Evolutionary conservation across 345 rosid genomes (phyloP), one percentile per base, ranked within the genome.

Genomic region (Corchorus capsularis): DNA sequence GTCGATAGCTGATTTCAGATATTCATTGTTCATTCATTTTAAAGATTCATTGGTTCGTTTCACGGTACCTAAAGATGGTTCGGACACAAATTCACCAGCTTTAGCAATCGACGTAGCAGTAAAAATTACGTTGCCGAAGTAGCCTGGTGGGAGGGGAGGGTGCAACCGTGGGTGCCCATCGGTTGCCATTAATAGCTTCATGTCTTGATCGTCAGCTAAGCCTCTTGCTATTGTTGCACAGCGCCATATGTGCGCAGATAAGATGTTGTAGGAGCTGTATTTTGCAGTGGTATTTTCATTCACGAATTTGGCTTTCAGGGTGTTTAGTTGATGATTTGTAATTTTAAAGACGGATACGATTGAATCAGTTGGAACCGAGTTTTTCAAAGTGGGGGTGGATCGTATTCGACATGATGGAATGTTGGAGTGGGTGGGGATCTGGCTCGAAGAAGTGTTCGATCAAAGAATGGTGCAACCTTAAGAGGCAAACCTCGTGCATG

Each of bases 1-100:
- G 66, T 83, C 89, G 20, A 85, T 67, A 1, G 83, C 78, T 34
- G 88, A 88, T 55, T 89, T 85, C 77, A 90, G 46, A 72, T 90
- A 85, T 34, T 64, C 67, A 49, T 85, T 79, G 17, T 83, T 72
- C 73, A 71, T 77, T 47, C 74, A 61, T 59, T 34, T 79, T 32
- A 81, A 41, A 43, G 72, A 78, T 39, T 22, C 37, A 27, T 77
- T 81, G 17, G 87, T 80, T 73, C 76, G 83, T 62, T 79, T 78
- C 4, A 69, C 73, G 1, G 83, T 87, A 52, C 4, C 4, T 4
- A 3, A 32, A 27, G 88, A 76, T 8, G 73, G 66, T 59, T 86
- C 79, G 34, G 77, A 77, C 35, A 5, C 59, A 7, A 90, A 47
- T 17, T 83, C 92, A 1, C 80, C 78, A 0, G 82, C 15, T 16